Evolutionary conservation across 1,284 basidiomycete genomes (phyloP).

Genomic region (Phlebopus sp.): DNA sequence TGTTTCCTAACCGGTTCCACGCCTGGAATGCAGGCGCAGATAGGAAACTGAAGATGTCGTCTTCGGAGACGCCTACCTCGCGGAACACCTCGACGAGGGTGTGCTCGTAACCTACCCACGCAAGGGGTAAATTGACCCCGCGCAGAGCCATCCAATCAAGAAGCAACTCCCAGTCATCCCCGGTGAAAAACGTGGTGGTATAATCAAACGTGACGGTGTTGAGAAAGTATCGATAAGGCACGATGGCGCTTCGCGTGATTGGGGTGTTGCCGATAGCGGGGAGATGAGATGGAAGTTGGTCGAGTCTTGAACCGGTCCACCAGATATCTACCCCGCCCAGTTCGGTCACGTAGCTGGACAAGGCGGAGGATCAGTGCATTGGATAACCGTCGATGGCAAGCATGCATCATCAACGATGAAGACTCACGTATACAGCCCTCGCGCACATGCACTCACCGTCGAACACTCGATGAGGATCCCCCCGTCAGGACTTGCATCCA

Average conservation of each 20-base stretch:
- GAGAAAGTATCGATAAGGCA: slow-evolving; percentile 40
- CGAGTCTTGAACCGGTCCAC: slow-evolving; percentile 43
- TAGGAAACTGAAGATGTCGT: slow-evolving; percentile 36
- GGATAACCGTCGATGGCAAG: too few species aligned
- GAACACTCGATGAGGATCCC: slow-evolving; percentile 23
- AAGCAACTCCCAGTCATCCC: slow-evolving; percentile 40
- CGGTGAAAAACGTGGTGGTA: slow-evolving; percentile 39
- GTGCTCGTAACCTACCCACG: slow-evolving; percentile 43
- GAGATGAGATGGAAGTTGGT: slow-evolving; percentile 28
- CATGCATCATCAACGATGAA: too few species aligned
- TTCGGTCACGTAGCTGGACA: slow-evolving; percentile 36
- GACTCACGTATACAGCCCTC: slow-evolving; percentile 26
- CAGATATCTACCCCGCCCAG: slow-evolving; percentile 40
- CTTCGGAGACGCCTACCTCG: slow-evolving; percentile 37
- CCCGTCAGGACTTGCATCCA: slow-evolving; percentile 11
- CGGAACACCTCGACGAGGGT: slow-evolving; percentile 37
- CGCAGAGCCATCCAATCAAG: slow-evolving; percentile 45
- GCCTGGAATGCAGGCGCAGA: slow-evolving; percentile 44
- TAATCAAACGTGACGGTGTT: slow-evolving; percentile 47
- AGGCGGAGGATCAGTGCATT: neutral
- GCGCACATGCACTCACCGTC: slow-evolving; percentile 25
- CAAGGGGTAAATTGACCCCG: slow-evolving; percentile 43
- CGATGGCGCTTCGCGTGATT: slow-evolving; percentile 34
- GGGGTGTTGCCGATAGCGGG: slow-evolving; percentile 31
- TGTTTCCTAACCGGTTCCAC: slow-evolving; percentile 45